Base-by-base conservation (phyloP, 768 basidiomycete species). In the Boletellus sp. region DNA sequence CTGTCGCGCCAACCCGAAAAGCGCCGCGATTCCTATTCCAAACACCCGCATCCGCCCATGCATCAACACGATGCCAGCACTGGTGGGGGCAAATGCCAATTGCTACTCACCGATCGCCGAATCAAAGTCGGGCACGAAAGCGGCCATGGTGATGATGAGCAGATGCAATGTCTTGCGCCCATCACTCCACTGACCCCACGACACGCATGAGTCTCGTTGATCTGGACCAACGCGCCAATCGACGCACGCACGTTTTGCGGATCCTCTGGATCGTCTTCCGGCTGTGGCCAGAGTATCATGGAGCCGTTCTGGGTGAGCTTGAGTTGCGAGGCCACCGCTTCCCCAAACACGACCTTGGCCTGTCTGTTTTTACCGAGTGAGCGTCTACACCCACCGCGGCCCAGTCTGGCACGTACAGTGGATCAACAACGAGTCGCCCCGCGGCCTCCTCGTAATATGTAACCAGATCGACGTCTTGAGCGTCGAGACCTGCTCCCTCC, bases 341-440 rank as follows among this genome's bases (percentile, higher is more conserved):
- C 75, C 6, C 80, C 80, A 42, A 79, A 79, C 58, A 78, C 77
- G 45, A 73, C 55, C 42, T 62, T 65, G 7, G 80, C 79, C 55
- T 78, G 76, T 26, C 75, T 77, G 35, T 46, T 23, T n/a, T 36
- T 4, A 45, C 7, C 41, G 15, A 7, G 24, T 40, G 19, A 52
- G 22, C 22, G 3, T 28, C 15, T 15, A 6, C 16, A 28, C n/a
- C 6, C 20, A 44, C 24, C 31, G 17, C 19, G 2, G 42, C 7
- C n/a, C n/a, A n/a, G 22, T 22, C 11, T 12, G 20, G 6, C 28
- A 73, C 79, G 19, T 50, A 81, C 83, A 72, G 66, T 12, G 83
- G 82, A 62, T 85, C 82, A 12, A 85, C 69, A 44, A 85, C 78
- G 36, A 85, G 66, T 17, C 83, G 72, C 10, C 83, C 84, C 1